Evolutionary conservation across 2,329 filamentous ascomycete species (phyloP).

Genomic region (Septoria linicola): DNA sequence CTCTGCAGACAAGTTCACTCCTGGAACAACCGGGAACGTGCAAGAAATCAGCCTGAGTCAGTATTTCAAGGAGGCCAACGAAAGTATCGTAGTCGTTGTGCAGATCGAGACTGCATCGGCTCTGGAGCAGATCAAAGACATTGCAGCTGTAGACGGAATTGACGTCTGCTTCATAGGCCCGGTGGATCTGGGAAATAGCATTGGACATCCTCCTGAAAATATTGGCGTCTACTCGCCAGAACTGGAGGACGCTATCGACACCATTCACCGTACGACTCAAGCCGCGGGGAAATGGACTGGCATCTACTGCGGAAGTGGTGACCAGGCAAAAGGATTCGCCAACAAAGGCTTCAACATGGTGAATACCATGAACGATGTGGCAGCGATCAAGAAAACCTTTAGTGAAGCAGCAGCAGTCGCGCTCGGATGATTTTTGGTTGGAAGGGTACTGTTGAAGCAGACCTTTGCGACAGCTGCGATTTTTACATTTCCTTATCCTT

Average conservation of each 20-base stretch:
- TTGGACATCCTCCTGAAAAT: slow-evolving; percentile 53
- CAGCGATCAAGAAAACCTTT: slow-evolving; percentile 33
- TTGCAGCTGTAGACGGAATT: slow-evolving; percentile 52
- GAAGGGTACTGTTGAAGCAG: too few species aligned
- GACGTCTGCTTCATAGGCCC: slow-evolving; percentile 54
- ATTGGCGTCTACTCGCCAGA: slow-evolving; percentile 49
- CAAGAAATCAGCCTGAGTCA: slow-evolving; percentile 37
- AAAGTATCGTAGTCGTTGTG: slow-evolving; percentile 51
- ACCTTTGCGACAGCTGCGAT: too few species aligned
- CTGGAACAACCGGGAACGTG: slow-evolving; percentile 23
- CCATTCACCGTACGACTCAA: slow-evolving; percentile 53
- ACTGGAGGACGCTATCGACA: slow-evolving; percentile 52
- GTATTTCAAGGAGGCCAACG: slow-evolving; percentile 57
- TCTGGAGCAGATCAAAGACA: slow-evolving; percentile 46
- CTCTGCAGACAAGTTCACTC: slow-evolving; percentile 40
- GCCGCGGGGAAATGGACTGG: slow-evolving; percentile 54
- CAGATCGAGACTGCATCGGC: slow-evolving; percentile 49
- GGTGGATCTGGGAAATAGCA: slow-evolving; percentile 59
- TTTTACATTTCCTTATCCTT: too few species aligned
- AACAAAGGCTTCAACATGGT: slow-evolving; percentile 58
- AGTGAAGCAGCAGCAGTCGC: slow-evolving; percentile 32
- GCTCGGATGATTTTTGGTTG: not conserved
- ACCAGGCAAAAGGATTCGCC: slow-evolving; percentile 53
- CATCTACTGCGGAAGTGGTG: slow-evolving; percentile 56
- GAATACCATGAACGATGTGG: slow-evolving; percentile 39